These are phyloP conservation scores for Saccharomycopsis capsularis DNA, from an alignment of 805 yeast species.

Conservation along the genomic window DNA sequence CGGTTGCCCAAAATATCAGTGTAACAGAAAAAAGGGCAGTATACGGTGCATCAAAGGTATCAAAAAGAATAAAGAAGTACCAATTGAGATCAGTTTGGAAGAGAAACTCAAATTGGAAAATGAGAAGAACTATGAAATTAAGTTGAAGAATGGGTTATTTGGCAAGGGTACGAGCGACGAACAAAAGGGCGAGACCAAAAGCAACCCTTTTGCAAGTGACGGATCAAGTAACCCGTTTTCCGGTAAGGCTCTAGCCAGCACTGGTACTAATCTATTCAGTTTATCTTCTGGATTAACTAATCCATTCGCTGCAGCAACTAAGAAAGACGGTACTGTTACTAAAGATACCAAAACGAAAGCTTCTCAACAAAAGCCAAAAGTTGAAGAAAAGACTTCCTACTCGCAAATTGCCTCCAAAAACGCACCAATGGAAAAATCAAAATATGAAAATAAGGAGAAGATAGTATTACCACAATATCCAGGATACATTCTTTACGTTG, in stretches of 20 bases:
- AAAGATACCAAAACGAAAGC: background rate
- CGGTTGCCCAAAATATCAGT: conserved; percentile 55
- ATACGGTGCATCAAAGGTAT: conserved; percentile 75
- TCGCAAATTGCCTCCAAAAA: conserved; percentile 9
- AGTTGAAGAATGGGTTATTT: conserved; percentile 10
- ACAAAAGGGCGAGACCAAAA: background rate
- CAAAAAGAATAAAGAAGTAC: conserved; percentile 27
- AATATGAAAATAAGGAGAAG: conserved; percentile 23
- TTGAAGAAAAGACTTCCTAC: conserved; percentile 12
- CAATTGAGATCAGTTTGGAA: conserved; percentile 35
- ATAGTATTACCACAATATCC: conserved; percentile 43
- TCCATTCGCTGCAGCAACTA: conserved; percentile 34
- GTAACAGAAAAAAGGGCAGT: conserved; percentile 65
- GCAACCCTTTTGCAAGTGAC: conserved; percentile 25
- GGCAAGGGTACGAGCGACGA: conserved; percentile 1
- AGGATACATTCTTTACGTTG: conserved; percentile 65
- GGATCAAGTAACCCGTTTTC: conserved; percentile 25
- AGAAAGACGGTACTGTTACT: conserved; percentile 22
- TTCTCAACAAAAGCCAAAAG: too few species aligned
- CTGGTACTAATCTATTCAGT: conserved; percentile 28
- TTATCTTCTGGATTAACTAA: conserved; percentile 24
- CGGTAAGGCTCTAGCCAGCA: conserved; percentile 20
- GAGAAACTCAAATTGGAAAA: conserved; percentile 25
- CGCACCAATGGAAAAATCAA: conserved; percentile 24
- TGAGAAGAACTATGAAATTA: conserved; percentile 7